Evolutionary conservation across 495 filamentous ascomycete genomes (phyloP).

Genomic region (Umbilicaria muhlenbergii): DNA sequence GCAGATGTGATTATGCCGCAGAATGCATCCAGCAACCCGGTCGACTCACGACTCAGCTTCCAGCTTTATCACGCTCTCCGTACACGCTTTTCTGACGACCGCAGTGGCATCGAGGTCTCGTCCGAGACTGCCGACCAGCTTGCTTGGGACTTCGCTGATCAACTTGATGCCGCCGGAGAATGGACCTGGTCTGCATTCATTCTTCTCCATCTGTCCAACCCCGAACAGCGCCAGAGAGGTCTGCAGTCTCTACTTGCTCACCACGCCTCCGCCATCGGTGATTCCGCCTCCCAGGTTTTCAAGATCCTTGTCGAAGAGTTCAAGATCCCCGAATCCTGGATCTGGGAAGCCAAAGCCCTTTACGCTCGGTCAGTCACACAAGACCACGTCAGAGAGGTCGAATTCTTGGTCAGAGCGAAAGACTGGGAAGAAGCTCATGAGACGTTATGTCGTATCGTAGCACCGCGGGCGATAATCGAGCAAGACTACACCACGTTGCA

Average conservation of each 20-base stretch:
- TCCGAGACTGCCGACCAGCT: conserved; percentile 43
- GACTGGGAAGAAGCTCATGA: conserved; percentile 69
- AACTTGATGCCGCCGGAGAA: conserved; percentile 50
- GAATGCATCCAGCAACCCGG: conserved; percentile 45
- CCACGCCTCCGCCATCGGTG: conserved; percentile 39
- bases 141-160: conserved; percentile 53
- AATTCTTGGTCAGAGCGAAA: conserved; percentile 58
- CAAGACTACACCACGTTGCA: conserved; percentile 51
- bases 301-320: conserved; percentile 40
- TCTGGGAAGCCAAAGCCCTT: conserved; percentile 78
- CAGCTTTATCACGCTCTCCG: conserved; percentile 51
- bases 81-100: conserved; percentile 22
- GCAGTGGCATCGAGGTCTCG: conserved; percentile 15
- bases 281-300: conserved; percentile 37
- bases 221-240: conserved; percentile 43
- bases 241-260: conserved; percentile 37
- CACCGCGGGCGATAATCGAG: conserved; percentile 62
- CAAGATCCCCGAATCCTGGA: conserved; percentile 56
- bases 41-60: conserved; percentile 66
- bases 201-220: conserved; percentile 56
- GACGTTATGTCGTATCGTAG: conserved; percentile 63
- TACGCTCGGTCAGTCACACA: conserved; percentile 52
- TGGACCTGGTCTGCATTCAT: conserved; percentile 59
- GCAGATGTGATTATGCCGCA: conserved; percentile 38
- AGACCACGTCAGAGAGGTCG: conserved; percentile 49